Evolutionary conservation across 306 rosid species (phyloP).

Genomic region (Ochetophila trinervis): DNA sequence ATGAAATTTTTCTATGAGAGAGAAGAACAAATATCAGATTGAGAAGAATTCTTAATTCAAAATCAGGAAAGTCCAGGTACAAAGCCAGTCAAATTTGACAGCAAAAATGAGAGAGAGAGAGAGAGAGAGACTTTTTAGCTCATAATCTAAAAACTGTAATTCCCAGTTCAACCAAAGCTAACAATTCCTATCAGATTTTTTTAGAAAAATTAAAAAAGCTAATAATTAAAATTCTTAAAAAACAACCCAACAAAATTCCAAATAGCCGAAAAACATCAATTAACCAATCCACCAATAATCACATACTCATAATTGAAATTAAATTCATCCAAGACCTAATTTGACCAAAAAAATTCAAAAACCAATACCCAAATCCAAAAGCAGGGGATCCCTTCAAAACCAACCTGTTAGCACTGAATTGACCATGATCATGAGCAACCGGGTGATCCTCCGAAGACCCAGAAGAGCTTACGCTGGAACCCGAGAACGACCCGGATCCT

Average conservation of each 20-base stretch:
- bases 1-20: too few species aligned
- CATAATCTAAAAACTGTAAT: neutral
- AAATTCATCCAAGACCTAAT: constrained; percentile 5
- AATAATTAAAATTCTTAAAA: neutral
- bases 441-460: constrained; percentile 67
- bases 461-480: constrained; percentile 75
- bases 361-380: neutral
- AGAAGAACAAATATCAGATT: constrained; percentile 18
- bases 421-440: constrained; percentile 38
- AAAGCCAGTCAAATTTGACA: constrained; percentile 19
- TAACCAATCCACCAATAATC: neutral
- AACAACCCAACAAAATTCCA: neutral
- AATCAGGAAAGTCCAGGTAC: constrained; percentile 21
- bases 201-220: neutral
- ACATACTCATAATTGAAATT: neutral
- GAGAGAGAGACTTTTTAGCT: constrained; percentile 13
- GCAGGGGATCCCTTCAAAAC: constrained; percentile 11
- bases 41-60: constrained; percentile 12
- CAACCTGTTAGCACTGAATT: constrained; percentile 48
- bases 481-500: constrained; percentile 62
- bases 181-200: too few species aligned
- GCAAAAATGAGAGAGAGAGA: constrained; percentile 7
- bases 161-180: neutral
- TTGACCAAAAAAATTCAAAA: neutral
- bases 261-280: neutral